These are phyloP conservation scores for Solanum tacnaense DNA, from an alignment of 257 asterid genomes.

Conservation along the genomic window DNA sequence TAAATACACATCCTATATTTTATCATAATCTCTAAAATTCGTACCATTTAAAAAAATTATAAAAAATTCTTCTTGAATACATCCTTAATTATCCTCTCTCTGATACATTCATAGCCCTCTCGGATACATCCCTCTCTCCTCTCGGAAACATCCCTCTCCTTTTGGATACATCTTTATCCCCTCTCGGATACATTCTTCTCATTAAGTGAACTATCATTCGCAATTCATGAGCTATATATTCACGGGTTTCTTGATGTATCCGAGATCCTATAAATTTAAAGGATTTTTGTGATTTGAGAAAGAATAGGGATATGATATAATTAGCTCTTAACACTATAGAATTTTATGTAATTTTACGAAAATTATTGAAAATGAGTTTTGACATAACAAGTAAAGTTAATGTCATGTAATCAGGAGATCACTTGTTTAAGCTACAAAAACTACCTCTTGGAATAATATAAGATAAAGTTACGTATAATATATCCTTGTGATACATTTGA, in stretches of 20 bases:
- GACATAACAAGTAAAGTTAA: neutral
- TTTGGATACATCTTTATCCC: neutral
- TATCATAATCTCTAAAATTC: too few species aligned
- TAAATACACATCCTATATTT: too few species aligned
- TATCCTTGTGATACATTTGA: neutral
- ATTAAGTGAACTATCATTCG: too few species aligned
- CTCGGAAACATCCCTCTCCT: too few species aligned
- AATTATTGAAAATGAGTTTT: neutral
- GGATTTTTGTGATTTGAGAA: neutral
- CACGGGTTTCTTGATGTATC: too few species aligned
- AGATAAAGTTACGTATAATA: neutral
- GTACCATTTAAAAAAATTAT: too few species aligned
- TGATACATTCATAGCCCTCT: too few species aligned
- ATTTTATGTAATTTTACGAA: too few species aligned
- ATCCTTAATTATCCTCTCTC: too few species aligned
- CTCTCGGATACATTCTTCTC: neutral
- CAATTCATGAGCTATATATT: neutral
- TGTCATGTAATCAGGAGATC: neutral
- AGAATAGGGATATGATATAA: too few species aligned
- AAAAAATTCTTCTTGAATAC: too few species aligned
- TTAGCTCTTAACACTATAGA: neutral
- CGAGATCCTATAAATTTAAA: neutral
- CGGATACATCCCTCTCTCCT: too few species aligned
- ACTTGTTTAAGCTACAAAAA: neutral
- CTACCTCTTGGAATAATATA: neutral